Base-by-base conservation (phyloP, 1,284 basidiomycete species). In the Phellopilus nigrolimitatus region DNA sequence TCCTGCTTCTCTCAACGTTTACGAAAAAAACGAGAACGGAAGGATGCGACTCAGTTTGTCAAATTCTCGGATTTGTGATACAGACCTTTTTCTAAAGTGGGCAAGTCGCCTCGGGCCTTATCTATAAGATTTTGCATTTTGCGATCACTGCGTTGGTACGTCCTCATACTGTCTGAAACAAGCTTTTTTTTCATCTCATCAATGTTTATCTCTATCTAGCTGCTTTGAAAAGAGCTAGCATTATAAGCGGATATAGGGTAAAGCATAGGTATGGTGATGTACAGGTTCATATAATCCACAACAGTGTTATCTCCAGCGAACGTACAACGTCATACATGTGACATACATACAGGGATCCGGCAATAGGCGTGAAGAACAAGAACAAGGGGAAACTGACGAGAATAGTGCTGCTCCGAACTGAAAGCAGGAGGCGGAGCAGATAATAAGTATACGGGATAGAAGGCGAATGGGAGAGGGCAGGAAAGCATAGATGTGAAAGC, bases 281-380 rank as follows among this genome's bases (percentile, higher is more conserved):
- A 30, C 3, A 43, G 22, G 25, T 15, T 24, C n/a, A 19, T 30
- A 31, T 19, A 28, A 28, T 39, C 46, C 25, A 39, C 6, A n/a
- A 22, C 36, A 40, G 37, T 21, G 10, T 10, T 31, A 15, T 24
- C 19, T 4, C 13, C 10, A 24, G 22, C 31, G n/a, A 28, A 3
- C 36, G 33, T 39, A 39, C 36, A 48, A 48, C 31, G 24, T n/a
- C 44, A 6, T 47, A 34, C 44, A 37, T 15, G 19, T 24, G 15
- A 31, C 34, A 17, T 19, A 39, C 25, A 27, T 8, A 39, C 17
- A 48, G 2, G 2, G 30, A 28, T 28, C 15, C 27, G 7, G 12
- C n/a, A 28, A 17, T n/a, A 48, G 22, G 33, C 17, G 2, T 19
- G 7, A 27, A 2, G 13, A 19, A 47, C 34, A 33, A 12, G n/a